These are phyloP conservation scores for Symbiodinium pilosum DNA, from an alignment of 73 alveolate genomes.

Conservation along the genomic window DNA sequence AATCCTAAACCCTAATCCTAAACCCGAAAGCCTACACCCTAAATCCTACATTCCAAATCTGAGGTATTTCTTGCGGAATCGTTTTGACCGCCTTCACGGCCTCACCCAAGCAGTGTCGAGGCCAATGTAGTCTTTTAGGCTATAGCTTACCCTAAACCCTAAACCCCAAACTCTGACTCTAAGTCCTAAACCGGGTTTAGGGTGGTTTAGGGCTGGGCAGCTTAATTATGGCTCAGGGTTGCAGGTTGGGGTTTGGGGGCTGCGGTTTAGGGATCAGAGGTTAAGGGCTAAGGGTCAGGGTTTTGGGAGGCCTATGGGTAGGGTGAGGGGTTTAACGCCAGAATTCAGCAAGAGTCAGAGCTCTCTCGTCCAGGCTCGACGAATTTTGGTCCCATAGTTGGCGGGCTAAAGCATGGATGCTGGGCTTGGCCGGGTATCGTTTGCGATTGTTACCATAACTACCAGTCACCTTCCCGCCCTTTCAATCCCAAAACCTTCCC, in stretches of 20 bases:
- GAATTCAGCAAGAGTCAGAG: background rate
- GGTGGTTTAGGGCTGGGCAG: background rate
- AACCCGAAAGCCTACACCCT: no score
- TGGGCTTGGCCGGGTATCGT: background rate
- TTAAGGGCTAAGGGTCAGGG: background rate
- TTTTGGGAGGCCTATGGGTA: background rate
- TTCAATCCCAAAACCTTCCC: no score
- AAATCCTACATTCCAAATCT: background rate
- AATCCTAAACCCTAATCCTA: no score
- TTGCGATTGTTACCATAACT: background rate
- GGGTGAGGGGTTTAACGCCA: background rate
- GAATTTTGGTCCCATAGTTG: background rate
- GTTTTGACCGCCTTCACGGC: background rate
- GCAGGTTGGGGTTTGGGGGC: no score
- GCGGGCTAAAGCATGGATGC: background rate
- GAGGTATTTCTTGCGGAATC: background rate
- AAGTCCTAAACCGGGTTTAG: background rate
- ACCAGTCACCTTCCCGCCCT: no score
- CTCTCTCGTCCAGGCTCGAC: background rate
- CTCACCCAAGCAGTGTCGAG: background rate
- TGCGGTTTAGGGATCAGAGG: no score
- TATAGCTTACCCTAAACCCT: background rate
- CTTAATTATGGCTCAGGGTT: no score
- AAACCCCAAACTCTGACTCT: background rate
- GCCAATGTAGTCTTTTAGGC: background rate